phyloP scores from a whole-genome alignment of 1,139 yeast species.

The Kodamaea derodonti region DNA sequence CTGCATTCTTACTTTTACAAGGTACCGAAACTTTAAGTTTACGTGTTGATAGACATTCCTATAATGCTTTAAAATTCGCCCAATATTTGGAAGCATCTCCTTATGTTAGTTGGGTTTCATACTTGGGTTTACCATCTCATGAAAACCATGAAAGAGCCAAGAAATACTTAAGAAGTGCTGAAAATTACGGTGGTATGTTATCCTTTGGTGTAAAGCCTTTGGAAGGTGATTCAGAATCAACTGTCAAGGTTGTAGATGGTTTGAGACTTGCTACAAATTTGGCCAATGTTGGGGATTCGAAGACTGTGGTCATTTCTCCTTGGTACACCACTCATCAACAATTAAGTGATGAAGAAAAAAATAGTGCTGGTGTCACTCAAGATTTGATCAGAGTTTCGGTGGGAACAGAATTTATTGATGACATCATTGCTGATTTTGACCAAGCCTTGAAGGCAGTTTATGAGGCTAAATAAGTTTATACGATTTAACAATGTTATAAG shows the following conservation, averaged over 20 bases:
- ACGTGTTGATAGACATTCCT: conserved; percentile 88
- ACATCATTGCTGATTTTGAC: conserved; percentile 81
- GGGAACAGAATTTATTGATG: conserved; percentile 89
- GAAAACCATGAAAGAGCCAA: conserved; percentile 77
- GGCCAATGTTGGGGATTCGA: conserved; percentile 96
- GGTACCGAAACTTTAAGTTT: conserved; percentile 93
- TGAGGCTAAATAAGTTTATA: conserved; percentile 8
- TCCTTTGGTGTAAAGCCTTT: conserved; percentile 82
- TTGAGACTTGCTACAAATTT: conserved; percentile 84
- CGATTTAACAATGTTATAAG: too few relatives aligned
- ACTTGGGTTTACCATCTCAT: conserved; percentile 85
- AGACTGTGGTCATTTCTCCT: conserved; percentile 93
- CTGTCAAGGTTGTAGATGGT: conserved; percentile 77
- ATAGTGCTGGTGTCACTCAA: conserved; percentile 77
- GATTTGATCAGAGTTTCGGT: conserved; percentile 86
- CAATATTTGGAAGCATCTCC: conserved; percentile 67
- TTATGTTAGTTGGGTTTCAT: conserved; percentile 82
- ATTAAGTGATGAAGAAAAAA: conserved; percentile 74
- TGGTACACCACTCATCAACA: conserved; percentile 95
- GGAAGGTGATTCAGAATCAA: conserved; percentile 54
- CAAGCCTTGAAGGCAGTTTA: conserved; percentile 65
- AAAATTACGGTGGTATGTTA: conserved; percentile 82
- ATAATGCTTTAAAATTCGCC: conserved; percentile 81
- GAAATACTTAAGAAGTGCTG: conserved; percentile 61
- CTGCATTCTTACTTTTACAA: conserved; percentile 77